Base-by-base conservation (phyloP, 345 rosid genomes). In the Mercurialis annua region DNA sequence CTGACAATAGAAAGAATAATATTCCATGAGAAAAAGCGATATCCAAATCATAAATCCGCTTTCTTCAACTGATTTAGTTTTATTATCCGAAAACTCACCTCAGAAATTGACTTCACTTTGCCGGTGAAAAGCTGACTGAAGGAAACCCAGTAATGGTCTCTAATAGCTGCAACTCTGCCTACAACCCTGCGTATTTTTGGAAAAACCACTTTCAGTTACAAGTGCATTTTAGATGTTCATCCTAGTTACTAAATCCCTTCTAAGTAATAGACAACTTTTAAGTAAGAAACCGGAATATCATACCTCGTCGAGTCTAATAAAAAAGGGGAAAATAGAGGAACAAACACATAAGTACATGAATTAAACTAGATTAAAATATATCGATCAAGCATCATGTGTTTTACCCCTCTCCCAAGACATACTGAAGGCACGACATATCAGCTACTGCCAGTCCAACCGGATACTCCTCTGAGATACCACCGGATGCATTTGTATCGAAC, bases 341-440 rank as follows among this genome's bases (percentile, higher is more conserved):
- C 23, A 20, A 58, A 31, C n/a, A 51, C 29, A 23, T 5, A n/a
- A 17, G 11, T 40, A 9, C 12, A 40, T 40, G 21, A 26, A 47
- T 11, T 20, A 21, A 12, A 18, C 3, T 0, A 26, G 1, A 23
- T 8, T 6, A 42, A 64, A 36, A 16, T 47, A 55, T 27, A 33
- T 63, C 51, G 48, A 59, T 57, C 27, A 71, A 71, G 73, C 58
- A 54, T 24, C 67, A n/a, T 31, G 12, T n/a, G 47, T n/a, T 31
- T 31, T 85, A 87, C 92, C 90, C 90, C 52, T 83, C 80, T 66
- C 89, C 90, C 72, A 80, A 54, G 59, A 72, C 36, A 55, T 83
- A 81, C 62, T 73, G 76, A 57, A 72, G 80, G 59, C 62, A 43
- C 7, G 78, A 69, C 86, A 85, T 83, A 60, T 72, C 67, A 38